Evolutionary conservation across 257 asterid genomes (phyloP).

Genomic region (Capsicum pubescens): DNA sequence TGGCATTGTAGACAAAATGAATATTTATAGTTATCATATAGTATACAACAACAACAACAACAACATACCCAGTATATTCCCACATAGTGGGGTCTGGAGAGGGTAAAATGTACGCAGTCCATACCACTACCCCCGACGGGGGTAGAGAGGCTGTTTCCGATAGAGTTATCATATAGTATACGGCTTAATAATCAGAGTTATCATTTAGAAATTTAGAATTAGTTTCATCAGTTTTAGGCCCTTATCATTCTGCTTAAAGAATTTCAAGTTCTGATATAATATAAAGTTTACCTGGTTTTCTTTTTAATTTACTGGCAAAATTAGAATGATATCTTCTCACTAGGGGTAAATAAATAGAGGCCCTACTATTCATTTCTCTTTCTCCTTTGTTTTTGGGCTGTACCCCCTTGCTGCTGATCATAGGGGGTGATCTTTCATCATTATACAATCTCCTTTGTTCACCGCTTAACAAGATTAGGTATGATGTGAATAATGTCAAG

Average conservation of each 20-base stretch:
- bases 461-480: not conserved
- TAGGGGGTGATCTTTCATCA: not conserved
- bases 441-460: not conserved
- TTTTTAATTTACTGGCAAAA: constrained; percentile 8
- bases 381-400: constrained; percentile 65
- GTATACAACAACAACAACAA: not conserved
- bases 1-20: not conserved
- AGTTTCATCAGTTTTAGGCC: constrained; percentile 20
- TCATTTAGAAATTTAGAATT: not conserved
- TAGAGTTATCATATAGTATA: not conserved
- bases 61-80: too few species aligned
- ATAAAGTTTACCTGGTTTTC: constrained; percentile 5
- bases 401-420: constrained; percentile 38
- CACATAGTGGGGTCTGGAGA: too few species aligned
- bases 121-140: too few species aligned
- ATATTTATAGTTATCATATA: not conserved
- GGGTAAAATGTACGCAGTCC: too few species aligned
- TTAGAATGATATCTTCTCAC: constrained; percentile 35
- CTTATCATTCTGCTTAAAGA: not conserved
- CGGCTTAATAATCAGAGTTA: not conserved
- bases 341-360: constrained; percentile 64
- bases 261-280: not conserved
- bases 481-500: constrained; percentile 12
- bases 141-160: too few species aligned
- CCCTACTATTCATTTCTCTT: not conserved